Conservation (phyloP, 202 grass and related monocot species). For the Saccharum hybrid region DNA sequence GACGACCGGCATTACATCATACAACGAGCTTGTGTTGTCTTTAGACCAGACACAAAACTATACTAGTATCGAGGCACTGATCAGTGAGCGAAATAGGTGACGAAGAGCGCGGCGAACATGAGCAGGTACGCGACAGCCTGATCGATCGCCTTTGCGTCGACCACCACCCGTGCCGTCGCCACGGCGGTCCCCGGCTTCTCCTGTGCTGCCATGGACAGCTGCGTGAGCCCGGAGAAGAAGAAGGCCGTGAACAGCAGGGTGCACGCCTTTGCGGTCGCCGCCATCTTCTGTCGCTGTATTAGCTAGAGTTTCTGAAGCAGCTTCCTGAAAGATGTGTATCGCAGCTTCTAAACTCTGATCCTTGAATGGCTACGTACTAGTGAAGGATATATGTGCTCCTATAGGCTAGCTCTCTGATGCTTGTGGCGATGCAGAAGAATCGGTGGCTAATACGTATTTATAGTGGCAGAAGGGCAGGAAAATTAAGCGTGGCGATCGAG, state of each 20-base stretch:
- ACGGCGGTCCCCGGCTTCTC: neutral
- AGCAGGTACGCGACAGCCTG: conserved; percentile 41
- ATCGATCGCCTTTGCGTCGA: conserved; percentile 32
- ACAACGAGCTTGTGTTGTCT: neutral
- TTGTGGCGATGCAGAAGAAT: neutral
- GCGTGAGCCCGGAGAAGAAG: conserved; percentile 46
- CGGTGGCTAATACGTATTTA: conserved; percentile 15
- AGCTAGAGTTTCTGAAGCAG: neutral
- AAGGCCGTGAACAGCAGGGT: conserved; percentile 34
- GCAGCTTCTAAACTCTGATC: neutral
- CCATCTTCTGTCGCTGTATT: conserved; percentile 8
- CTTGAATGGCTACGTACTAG: neutral
- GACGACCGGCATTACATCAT: neutral
- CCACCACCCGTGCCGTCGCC: neutral
- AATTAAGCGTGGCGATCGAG: neutral
- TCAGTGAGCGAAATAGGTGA: conserved; percentile 44
- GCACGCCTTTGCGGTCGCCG: conserved; percentile 15
- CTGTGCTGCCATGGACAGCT: conserved; percentile 42
- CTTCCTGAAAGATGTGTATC: neutral
- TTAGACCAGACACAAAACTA: neutral
- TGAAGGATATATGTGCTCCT: neutral
- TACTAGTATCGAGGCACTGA: neutral
- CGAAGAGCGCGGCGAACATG: conserved; percentile 42
- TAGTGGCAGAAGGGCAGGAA: neutral
- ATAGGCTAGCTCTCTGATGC: neutral